phyloP scores from a whole-genome alignment of 345 rosid species.

The Stellera chamaejasme region DNA sequence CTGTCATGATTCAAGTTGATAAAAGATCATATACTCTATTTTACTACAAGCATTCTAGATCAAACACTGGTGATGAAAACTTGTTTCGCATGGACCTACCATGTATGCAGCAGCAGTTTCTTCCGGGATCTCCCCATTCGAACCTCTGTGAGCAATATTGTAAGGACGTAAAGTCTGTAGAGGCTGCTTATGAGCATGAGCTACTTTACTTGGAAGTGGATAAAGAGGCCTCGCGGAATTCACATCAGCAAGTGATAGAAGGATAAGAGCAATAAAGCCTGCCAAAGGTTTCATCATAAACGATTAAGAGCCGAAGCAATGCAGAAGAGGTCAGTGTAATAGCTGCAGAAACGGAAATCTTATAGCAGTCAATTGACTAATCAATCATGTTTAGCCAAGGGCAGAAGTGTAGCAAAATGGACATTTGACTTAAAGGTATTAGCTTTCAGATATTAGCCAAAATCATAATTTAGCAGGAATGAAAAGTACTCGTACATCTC shows the following conservation, averaged over 20 bases:
- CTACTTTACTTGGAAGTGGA: conserved; percentile 69
- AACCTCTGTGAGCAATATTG: conserved; percentile 91
- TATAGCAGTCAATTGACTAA: not conserved
- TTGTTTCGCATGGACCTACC: conserved; percentile 25
- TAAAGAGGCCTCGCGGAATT: conserved; percentile 66
- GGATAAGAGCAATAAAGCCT: conserved; percentile 40
- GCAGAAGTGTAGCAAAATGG: too few relatives aligned
- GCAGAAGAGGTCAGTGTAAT: not conserved
- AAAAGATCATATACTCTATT: not conserved
- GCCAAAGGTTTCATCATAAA: conserved; percentile 11
- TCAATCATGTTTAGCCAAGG: not conserved
- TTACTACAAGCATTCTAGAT: not conserved
- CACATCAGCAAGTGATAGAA: conserved; percentile 35
- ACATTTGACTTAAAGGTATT: too few relatives aligned
- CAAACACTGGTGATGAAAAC: not conserved
- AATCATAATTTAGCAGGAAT: too few relatives aligned
- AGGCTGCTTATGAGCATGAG: conserved; percentile 34
- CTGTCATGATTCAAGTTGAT: too few relatives aligned
- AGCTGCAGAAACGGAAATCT: not conserved
- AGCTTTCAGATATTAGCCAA: too few relatives aligned
- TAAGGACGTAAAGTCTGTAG: conserved; percentile 87
- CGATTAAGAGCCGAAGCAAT: not conserved
- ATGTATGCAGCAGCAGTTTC: conserved; percentile 84
- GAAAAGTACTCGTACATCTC: too few relatives aligned
- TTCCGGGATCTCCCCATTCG: conserved; percentile 93